Percentiles rank a stretch among this genome's conserved stretches.
Conservation (phyloP, 306 rosid species). For the Dalbergia cultrata region DNA sequence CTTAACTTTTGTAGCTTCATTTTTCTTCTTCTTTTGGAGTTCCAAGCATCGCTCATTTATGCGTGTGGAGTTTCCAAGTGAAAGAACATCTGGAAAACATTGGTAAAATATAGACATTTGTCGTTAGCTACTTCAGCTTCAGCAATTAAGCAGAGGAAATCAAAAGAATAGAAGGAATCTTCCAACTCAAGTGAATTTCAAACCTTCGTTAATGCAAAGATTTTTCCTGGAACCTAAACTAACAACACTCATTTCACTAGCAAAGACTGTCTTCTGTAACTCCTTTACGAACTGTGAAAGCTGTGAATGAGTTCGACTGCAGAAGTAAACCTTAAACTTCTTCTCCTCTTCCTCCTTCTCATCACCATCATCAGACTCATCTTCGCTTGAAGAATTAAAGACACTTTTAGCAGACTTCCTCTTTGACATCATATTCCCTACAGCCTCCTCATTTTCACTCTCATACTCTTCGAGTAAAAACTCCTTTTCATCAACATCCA, state of each 20-base stretch:
- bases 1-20: constrained; percentile 71
- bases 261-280: constrained; percentile 76
- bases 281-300: constrained; percentile 93
- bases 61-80: constrained; percentile 71
- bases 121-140: constrained; percentile 34
- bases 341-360: constrained; percentile 61
- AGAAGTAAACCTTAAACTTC: constrained; percentile 77
- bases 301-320: constrained; percentile 96
- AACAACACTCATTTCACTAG: constrained; percentile 70
- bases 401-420: constrained; percentile 63
- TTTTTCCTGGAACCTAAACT: constrained; percentile 89
- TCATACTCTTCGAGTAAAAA: constrained; percentile 90
- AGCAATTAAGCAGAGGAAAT: neutral
- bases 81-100: constrained; percentile 67
- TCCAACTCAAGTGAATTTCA: constrained; percentile 30
- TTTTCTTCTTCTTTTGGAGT: constrained; percentile 83
- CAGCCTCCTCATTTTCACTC: constrained; percentile 73
- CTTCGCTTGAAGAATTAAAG: constrained; percentile 74
- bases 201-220: constrained; percentile 90
- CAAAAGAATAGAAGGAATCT: constrained; percentile 4
- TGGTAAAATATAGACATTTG: constrained; percentile 32
- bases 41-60: constrained; percentile 91
- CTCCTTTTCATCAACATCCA: constrained; percentile 68
- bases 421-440: constrained; percentile 55
- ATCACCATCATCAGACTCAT: constrained; percentile 54